These are phyloP conservation scores for Erysiphe neolycopersici DNA, from an alignment of 2,329 filamentous ascomycete species.

Conservation along the genomic window DNA sequence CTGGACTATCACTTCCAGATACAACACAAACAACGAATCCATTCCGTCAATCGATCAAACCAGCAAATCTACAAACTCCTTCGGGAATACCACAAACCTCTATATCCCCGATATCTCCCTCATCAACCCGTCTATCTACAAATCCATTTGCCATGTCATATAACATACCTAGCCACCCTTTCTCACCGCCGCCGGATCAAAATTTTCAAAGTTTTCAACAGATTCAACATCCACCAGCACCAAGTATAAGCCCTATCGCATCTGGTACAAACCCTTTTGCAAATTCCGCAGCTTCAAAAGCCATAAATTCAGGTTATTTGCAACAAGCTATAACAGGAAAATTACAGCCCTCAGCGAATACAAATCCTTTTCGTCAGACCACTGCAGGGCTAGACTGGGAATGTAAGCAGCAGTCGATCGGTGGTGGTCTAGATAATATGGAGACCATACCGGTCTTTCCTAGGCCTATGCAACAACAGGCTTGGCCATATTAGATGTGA, in stretches of 20 bases:
- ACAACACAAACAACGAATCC: conserved; percentile 56
- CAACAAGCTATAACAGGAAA: conserved; percentile 21
- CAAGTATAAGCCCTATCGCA: conserved; percentile 25
- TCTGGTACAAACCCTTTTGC: conserved; percentile 51
- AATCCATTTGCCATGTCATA: conserved; percentile 60
- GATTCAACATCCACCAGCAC: conserved; percentile 16
- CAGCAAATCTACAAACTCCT: conserved; percentile 21
- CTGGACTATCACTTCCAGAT: conserved; percentile 18
- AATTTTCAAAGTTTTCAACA: conserved; percentile 14
- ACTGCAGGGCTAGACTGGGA: conserved; percentile 78
- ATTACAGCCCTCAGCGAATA: conserved; percentile 62
- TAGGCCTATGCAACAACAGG: conserved; percentile 37
- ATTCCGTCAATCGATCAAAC: conserved; percentile 75
- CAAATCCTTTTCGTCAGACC: conserved; percentile 84
- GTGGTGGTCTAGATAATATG: conserved; percentile 55
- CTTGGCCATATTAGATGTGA: conserved; percentile 22
- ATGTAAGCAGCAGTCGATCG: conserved; percentile 46
- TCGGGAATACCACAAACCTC: conserved; percentile 16
- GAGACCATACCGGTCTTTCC: conserved; percentile 69
- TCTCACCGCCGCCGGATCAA: conserved; percentile 13
- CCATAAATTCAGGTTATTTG: conserved; percentile 5
- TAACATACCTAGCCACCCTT: conserved; percentile 15
- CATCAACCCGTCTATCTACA: conserved; percentile 37
- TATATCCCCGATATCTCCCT: conserved; percentile 16
- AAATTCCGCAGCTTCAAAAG: conserved; percentile 16